Percentiles rank a stretch among this genome's conserved stretches.
Evolutionary conservation across 2,329 filamentous ascomycete species (phyloP).

Genomic region (Xenoacremonium recifei): DNA sequence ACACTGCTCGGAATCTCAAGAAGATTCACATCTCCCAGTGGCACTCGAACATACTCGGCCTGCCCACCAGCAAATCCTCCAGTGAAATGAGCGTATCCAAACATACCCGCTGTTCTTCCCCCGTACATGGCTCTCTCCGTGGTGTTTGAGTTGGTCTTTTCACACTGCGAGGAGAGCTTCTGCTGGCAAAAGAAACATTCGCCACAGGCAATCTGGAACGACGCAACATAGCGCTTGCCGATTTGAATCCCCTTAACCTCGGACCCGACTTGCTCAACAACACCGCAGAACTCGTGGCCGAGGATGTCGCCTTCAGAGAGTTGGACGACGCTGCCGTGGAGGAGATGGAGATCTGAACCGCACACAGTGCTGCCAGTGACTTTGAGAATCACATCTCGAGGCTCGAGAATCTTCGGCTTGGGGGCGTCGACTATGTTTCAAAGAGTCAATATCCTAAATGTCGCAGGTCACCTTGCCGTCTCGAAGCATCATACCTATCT

Average conservation of each 20-base stretch:
- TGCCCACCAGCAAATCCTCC: slow-evolving; percentile 87
- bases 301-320: slow-evolving; percentile 65
- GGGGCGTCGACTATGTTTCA: slow-evolving; percentile 54
- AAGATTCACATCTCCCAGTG: slow-evolving; percentile 77
- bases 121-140: slow-evolving; percentile 76
- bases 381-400: slow-evolving; percentile 75
- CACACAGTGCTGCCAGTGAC: slow-evolving; percentile 65
- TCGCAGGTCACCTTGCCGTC: no score
- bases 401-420: slow-evolving; percentile 71
- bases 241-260: slow-evolving; percentile 51
- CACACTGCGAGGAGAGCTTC: slow-evolving; percentile 77
- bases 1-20: slow-evolving; percentile 75
- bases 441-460: not conserved
- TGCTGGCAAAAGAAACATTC: slow-evolving; percentile 76
- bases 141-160: slow-evolving; percentile 74
- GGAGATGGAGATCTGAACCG: slow-evolving; percentile 58
- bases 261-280: slow-evolving; percentile 55
- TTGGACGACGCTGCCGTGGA: slow-evolving; percentile 56
- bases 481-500: slow-evolving; percentile 49
- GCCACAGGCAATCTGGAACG: slow-evolving; percentile 78
- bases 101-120: slow-evolving; percentile 69
- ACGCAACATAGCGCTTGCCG: slow-evolving; percentile 74
- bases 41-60: slow-evolving; percentile 82
- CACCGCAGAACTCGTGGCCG: slow-evolving; percentile 60
- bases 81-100: slow-evolving; percentile 75